Base-by-base conservation (phyloP, 192 early-diverging fungal species). In the Dissophora ornata region DNA sequence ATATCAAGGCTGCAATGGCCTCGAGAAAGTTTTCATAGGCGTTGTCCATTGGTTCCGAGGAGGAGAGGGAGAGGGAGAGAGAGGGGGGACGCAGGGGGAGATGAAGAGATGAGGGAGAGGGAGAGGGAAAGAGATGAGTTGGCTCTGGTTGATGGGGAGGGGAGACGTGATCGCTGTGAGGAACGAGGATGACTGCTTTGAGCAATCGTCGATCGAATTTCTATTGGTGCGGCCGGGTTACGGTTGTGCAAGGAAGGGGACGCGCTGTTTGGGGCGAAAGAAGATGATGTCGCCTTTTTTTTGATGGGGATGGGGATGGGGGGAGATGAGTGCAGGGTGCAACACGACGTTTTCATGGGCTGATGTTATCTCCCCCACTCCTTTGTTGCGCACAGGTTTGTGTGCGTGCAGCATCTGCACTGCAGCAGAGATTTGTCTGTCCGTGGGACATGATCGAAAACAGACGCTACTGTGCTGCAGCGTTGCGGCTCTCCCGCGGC, bases 21-120 rank as follows among this genome's bases (percentile, higher is more conserved):
- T 92, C 90, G 38, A 89, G 70, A 47, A 90, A 90, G 62, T 87
- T 84, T 54, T 89, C 85, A 62, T 78, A 86, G 9, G 80, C 71
- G 24, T 73, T 71, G 57, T 75, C 67, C 45, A 79, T 78, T n/a
- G 25, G 21, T 25, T 36, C 13, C 29, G 16, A 18, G 29, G 33
- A 36, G 36, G 33, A 30, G 11, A 47, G 41, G 30, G 29, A 54
- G 24, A 47, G 22, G 28, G 52, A 19, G 53, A 19, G 16, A 16
- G 56, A 28, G 18, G 18, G 0, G 11, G n/a, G 38, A 40, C 6
- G 40, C 13, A 44, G 36, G 4, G 26, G 29, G 40, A 9, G 29
- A 47, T 22, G 42, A 8, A 13, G 26, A 16, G 29, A 29, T 32
- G 21, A 33, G 24, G 21, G 44, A 32, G 18, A 36, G 24, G 32